Evolutionary conservation across 2,329 filamentous ascomycete species (phyloP).

Genomic region (Curvularia sp.): DNA sequence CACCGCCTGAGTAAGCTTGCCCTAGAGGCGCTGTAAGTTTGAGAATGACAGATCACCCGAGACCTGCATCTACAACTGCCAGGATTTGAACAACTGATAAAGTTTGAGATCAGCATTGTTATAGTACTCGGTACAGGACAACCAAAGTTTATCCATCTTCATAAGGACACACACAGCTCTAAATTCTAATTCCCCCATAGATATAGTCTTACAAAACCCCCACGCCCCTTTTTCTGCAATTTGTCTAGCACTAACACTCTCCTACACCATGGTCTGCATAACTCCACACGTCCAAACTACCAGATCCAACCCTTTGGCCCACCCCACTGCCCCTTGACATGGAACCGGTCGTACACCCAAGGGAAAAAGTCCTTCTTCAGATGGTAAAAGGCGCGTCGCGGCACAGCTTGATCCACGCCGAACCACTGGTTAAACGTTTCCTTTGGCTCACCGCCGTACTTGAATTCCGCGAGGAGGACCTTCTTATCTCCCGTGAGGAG

Average conservation of each 20-base stretch:
- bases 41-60: neutral
- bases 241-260: neutral
- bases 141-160: neutral
- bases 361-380: conserved; percentile 73
- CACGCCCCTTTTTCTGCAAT: too few species aligned
- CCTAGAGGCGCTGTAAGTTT: neutral
- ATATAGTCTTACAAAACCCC: neutral
- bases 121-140: neutral
- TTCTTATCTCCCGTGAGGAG: conserved; percentile 62
- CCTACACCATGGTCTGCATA: neutral
- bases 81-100: neutral
- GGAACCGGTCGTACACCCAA: conserved; percentile 67
- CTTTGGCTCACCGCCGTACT: conserved; percentile 68
- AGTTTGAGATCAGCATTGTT: neutral
- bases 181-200: neutral
- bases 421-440: conserved; percentile 65
- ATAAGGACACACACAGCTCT: neutral
- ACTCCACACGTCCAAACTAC: neutral
- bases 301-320: conserved; percentile 62
- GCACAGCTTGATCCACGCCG: conserved; percentile 65
- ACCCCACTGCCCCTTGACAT: conserved; percentile 69
- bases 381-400: conserved; percentile 65
- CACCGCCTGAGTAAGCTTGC: neutral
- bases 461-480: conserved; percentile 70
- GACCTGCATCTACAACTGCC: neutral